Base-by-base conservation (phyloP, 176 grass and related monocot species). In the Leersia perrieri region DNA sequence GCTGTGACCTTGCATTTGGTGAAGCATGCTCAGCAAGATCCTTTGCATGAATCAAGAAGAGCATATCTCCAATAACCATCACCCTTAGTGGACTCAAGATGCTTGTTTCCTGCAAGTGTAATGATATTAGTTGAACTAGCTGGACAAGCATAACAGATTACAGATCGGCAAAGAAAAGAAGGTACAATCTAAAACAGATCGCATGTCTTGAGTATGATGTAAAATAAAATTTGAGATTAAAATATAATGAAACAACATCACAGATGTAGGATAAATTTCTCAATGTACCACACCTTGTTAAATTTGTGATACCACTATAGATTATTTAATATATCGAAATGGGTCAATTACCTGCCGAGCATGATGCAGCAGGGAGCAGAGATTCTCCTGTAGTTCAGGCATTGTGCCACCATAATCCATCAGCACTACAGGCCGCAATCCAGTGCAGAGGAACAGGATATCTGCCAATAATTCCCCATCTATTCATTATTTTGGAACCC, bases 11-110 rank as follows among this genome's bases (percentile, higher is more conserved):
- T 81, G 78, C 40, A 66, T 65, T 86, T 72, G 84, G 88, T 30
- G 78, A 89, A 10, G 38, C 86, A 78, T 89, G 75, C 34, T 94
- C 92, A 69, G 92, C 81, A 85, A 98, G 92, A 78, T 71, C 90
- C 88, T 88, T 28, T 34, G 78, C 66, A 79, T 94, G 78, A 87
- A 94, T 89, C 60, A 95, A 81, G 57, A 93, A 98, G 66, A 87
- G 78, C 88, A 93, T 93, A 47, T 98, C 95, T 45, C 84, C 80
- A 42, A 95, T 76, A 79, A 95, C 67, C 90, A 95, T 91, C 82
- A 98, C 84, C 65, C 80, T 91, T 44, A 98, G 78, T 15, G 85
- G 86, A 35, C 79, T 89, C 75, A 95, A 80, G 5, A 89, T 88
- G n/a, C 32, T 84, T 77, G 90, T 74, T 82, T 94, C 88, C 95